Evolutionary conservation across 2,329 filamentous ascomycete species (phyloP).

Genomic region (Blastomyces silverae): DNA sequence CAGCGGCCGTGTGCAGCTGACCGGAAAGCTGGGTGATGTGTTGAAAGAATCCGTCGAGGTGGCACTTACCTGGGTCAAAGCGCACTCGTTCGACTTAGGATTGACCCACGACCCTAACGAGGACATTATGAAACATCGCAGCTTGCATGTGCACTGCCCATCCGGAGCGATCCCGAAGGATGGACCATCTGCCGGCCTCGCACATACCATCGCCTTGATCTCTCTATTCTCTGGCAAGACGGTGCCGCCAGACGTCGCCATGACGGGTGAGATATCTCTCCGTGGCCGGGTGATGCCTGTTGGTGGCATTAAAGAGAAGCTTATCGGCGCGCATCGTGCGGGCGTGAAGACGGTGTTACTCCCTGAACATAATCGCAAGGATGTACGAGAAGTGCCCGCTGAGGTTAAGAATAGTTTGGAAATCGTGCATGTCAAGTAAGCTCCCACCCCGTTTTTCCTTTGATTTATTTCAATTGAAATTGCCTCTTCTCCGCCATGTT

Average conservation of each 20-base stretch:
- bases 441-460: conserved; percentile 11
- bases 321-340: conserved; percentile 86
- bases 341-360: conserved; percentile 92
- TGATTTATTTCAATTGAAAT: neutral
- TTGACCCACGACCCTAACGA: conserved; percentile 71
- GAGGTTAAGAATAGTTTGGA: conserved; percentile 83
- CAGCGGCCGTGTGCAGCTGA: conserved; percentile 83
- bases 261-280: conserved; percentile 78
- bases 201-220: conserved; percentile 88
- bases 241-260: conserved; percentile 86
- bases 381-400: conserved; percentile 79
- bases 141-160: conserved; percentile 93
- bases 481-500: neutral
- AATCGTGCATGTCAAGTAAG: conserved; percentile 83
- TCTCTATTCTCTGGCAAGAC: conserved; percentile 79
- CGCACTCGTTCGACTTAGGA: conserved; percentile 85
- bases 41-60: conserved; percentile 97
- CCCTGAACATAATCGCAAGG: conserved; percentile 82
- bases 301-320: conserved; percentile 96
- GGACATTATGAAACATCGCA: conserved; percentile 93
- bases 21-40: conserved; percentile 91
- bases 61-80: conserved; percentile 93
- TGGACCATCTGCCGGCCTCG: conserved; percentile 73
- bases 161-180: conserved; percentile 94
- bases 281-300: conserved; percentile 88